These are phyloP conservation scores for Cyclotella sp. DNA, from an alignment of 108 stramenopile genomes.

Conservation along the genomic window DNA sequence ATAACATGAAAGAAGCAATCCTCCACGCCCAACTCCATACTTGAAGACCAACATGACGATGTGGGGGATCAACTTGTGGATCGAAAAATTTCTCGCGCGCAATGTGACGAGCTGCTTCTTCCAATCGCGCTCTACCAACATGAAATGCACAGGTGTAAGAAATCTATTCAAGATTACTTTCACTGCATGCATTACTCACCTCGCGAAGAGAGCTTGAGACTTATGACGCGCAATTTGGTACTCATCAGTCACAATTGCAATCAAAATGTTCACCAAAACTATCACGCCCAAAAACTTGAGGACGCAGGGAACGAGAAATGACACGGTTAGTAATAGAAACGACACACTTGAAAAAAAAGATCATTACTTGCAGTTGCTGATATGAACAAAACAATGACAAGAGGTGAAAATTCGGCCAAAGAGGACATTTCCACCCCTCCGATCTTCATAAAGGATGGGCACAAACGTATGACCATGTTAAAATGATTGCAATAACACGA, in stretches of 20 bases:
- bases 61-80: not conserved
- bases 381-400: conserved; percentile 14
- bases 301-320: not conserved
- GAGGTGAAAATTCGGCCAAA: conserved; percentile 1
- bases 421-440: conserved; percentile 23
- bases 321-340: not conserved
- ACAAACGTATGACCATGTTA: too few species aligned
- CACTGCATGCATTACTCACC: not conserved
- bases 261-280: conserved; percentile 34
- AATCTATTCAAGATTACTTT: not conserved
- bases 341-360: too few species aligned
- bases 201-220: conserved; percentile 8
- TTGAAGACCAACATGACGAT: not conserved
- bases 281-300: conserved; percentile 26
- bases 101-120: conserved; percentile 9
- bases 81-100: not conserved
- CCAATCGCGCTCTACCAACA: conserved; percentile 13
- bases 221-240: conserved; percentile 1
- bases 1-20: not conserved
- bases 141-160: not conserved
- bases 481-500: too few species aligned
- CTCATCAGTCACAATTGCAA: conserved; percentile 32
- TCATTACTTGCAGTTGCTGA: conserved; percentile 20
- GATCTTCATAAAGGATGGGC: conserved; percentile 4
- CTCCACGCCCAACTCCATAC: not conserved